Evolutionary conservation across 1,284 basidiomycete species (phyloP), one percentile per base, ranked within the genome.

Genomic region (Mycena sp.): DNA sequence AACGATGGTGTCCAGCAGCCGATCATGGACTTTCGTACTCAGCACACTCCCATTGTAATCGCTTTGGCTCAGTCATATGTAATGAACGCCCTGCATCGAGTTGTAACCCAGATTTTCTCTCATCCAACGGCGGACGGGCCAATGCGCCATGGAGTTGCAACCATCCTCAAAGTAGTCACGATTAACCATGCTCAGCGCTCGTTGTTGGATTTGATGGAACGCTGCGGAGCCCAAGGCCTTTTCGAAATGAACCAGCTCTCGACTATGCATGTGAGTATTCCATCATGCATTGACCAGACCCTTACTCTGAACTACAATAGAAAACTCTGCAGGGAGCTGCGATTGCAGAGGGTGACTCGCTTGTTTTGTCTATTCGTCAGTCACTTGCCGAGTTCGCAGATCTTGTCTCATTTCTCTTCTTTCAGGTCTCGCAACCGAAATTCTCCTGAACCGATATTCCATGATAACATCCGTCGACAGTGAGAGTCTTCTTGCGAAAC

Each of bases 141-240:
- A 16, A 71, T 78, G 16, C 71, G 78, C 9, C 76, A 77, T 53
- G 80, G 71, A 0, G 67, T 81, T 30, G 79, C 79, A 0, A 71
- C 76, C 1, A 73, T 73, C 26, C 64, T 76, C 50, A 82, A 82
- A 64, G 74, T 73, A 7, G 69, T 73, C 23, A 74, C 73, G 67
- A 59, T 76, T 19, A 71, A 75, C 43, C 72, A 75, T 37, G 65
- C 72, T 16, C 75, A 76, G 51, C 54, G 58, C 21, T 67, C 69
- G 1, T 63, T 67, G 43, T 48, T 75, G 12, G 61, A 67, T 1
- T 69, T 82, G 21, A 70, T 73, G 2, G 80, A 82, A n/a, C 74
- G 81, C 1, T 78, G 77, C 52, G 81, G 81, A n/a, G 81, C 80
- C 2, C 81, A 80, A 63, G 80, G 81, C 1, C 70, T 82, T 2